These are phyloP conservation scores for Alectoria sarmentosa DNA, from an alignment of 495 filamentous ascomycete genomes.

Conservation along the genomic window DNA sequence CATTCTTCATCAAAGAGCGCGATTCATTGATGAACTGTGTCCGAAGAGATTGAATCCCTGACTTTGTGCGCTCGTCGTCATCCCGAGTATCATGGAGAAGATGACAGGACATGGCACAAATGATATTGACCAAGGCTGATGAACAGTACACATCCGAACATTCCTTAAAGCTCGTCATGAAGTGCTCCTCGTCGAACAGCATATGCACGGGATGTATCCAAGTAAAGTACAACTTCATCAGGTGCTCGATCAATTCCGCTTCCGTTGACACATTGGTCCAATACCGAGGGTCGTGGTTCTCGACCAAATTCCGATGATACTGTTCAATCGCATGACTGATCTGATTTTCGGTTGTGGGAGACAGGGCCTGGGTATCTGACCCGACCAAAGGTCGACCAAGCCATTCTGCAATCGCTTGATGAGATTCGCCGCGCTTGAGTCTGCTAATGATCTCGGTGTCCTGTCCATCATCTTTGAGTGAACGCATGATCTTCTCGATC, in stretches of 20 bases:
- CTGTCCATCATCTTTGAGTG: slow-evolving; percentile 30
- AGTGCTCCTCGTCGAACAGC: slow-evolving; percentile 32
- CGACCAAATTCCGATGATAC: slow-evolving; percentile 7
- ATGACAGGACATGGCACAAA: slow-evolving; percentile 38
- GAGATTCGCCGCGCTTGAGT: slow-evolving; percentile 29
- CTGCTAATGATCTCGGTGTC: slow-evolving; percentile 30
- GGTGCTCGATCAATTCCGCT: slow-evolving; percentile 29
- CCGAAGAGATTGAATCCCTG: slow-evolving; percentile 18
- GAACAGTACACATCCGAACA: slow-evolving; percentile 33
- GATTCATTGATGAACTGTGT: slow-evolving; percentile 31
- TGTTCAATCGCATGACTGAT: slow-evolving; percentile 19
- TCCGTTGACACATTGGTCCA: slow-evolving; percentile 34
- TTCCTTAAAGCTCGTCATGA: slow-evolving; percentile 27
- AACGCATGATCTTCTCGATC: slow-evolving; percentile 31
- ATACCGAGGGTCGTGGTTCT: slow-evolving; percentile 12
- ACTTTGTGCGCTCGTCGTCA: slow-evolving; percentile 14
- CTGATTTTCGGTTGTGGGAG: slow-evolving; percentile 16
- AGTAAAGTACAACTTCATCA: slow-evolving; percentile 38
- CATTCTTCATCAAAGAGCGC: slow-evolving; percentile 19
- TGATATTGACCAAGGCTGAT: slow-evolving; percentile 33
- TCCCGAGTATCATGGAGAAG: slow-evolving; percentile 23
- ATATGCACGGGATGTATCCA: slow-evolving; percentile 40
- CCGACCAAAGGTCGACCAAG: slow-evolving; percentile 18
- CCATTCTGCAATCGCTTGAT: slow-evolving; percentile 33
- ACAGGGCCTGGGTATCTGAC: slow-evolving; percentile 18